Percentiles rank a stretch among this genome's conserved stretches.
These are phyloP conservation scores for Xylaria intraflava DNA, from an alignment of 495 filamentous ascomycete species.

Conservation along the genomic window DNA sequence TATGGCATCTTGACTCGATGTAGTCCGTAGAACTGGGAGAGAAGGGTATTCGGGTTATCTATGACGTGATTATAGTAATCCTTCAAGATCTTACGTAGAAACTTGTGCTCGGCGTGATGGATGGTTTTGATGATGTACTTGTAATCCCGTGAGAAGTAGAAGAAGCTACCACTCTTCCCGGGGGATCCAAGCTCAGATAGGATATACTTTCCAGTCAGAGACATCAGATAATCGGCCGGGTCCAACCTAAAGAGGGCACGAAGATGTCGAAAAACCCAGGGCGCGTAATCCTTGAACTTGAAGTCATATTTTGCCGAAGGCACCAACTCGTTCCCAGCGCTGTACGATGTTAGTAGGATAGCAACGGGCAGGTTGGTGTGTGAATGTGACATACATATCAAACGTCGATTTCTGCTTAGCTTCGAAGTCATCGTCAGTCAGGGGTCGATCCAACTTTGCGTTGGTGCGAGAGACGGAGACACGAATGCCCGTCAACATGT, in stretches of 20 bases:
- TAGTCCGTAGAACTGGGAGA: slow-evolving; percentile 96
- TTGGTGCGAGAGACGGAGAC: slow-evolving; percentile 95
- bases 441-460: slow-evolving; percentile 84
- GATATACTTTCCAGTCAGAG: slow-evolving; percentile 97
- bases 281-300: slow-evolving; percentile 99
- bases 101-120: slow-evolving; percentile 92
- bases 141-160: slow-evolving; percentile 99
- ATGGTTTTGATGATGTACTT: slow-evolving; percentile 99
- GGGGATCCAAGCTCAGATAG: slow-evolving; percentile 94
- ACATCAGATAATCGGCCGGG: slow-evolving; percentile 97
- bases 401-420: slow-evolving; percentile 96
- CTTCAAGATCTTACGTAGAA: slow-evolving; percentile 82
- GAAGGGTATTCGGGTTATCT: slow-evolving; percentile 87
- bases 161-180: slow-evolving; percentile 97
- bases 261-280: slow-evolving; percentile 96
- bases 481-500: slow-evolving; percentile 98
- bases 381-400: slow-evolving; percentile 67
- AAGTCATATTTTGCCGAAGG: slow-evolving; percentile 99
- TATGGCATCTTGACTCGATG: slow-evolving; percentile 98
- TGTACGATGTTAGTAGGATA: slow-evolving; percentile 27
- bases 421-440: slow-evolving; percentile 86
- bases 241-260: slow-evolving; percentile 84
- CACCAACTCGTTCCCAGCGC: slow-evolving; percentile 93
- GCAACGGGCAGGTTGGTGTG: neutral
- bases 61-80: slow-evolving; percentile 94